phyloP scores from a whole-genome alignment of 2,329 filamentous ascomycete species.

The Acarospora socialis region DNA sequence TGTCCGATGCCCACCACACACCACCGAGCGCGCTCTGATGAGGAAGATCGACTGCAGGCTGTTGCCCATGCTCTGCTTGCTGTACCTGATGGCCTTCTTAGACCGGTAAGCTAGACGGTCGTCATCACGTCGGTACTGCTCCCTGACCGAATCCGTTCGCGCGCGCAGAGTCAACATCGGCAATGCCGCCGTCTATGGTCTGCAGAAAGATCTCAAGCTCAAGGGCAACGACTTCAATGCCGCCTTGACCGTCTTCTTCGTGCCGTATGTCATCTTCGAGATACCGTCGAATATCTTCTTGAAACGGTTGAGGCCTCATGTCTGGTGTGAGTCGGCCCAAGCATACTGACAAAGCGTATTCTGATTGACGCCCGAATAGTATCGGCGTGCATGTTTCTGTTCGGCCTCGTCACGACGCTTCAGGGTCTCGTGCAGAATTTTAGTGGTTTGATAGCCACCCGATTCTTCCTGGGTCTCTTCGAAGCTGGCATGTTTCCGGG shows the following conservation, averaged over 20 bases:
- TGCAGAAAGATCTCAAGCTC: constrained; percentile 49
- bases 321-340: constrained; percentile 41
- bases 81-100: constrained; percentile 32
- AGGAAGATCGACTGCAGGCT: constrained; percentile 31
- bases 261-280: constrained; percentile 56
- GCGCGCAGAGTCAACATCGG: constrained; percentile 61
- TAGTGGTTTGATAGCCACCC: constrained; percentile 57
- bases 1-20: too few relatives aligned
- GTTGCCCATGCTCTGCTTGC: constrained; percentile 28
- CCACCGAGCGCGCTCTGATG: constrained; percentile 26
- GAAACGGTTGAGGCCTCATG: constrained; percentile 50
- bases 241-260: constrained; percentile 66
- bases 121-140: neutral
- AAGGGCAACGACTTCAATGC: constrained; percentile 52
- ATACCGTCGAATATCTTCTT: constrained; percentile 61
- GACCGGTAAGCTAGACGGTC: constrained; percentile 17
- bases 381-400: constrained; percentile 69
- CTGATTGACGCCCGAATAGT: constrained; percentile 34
- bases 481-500: constrained; percentile 60
- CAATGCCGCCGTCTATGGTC: constrained; percentile 56
- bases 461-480: constrained; percentile 73
- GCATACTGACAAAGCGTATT: neutral
- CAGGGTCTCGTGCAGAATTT: constrained; percentile 72
- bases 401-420: constrained; percentile 58
- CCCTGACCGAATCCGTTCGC: constrained; percentile 14